Conservation (phyloP, 2,329 filamentous ascomycete species). For the Verticillium nonalfalfae region DNA sequence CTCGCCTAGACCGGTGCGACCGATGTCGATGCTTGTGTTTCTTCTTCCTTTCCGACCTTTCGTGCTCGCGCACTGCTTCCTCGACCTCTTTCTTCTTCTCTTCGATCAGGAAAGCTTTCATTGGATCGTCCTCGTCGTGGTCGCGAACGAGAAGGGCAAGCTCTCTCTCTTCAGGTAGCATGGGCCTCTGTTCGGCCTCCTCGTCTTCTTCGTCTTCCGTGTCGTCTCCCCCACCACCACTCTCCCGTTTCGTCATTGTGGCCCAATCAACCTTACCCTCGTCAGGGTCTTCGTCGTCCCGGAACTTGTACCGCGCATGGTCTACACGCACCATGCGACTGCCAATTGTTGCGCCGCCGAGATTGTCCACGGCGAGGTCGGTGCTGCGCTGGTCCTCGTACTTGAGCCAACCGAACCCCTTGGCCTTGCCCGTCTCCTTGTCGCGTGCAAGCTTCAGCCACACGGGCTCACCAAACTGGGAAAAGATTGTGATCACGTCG, state of each 20-base stretch:
- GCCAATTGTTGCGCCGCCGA: slow-evolving; percentile 78
- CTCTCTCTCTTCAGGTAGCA: slow-evolving; percentile 78
- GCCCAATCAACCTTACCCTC: slow-evolving; percentile 54
- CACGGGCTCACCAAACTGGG: slow-evolving; percentile 91
- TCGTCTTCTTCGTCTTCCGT: slow-evolving; percentile 37
- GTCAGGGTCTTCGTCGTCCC: slow-evolving; percentile 67
- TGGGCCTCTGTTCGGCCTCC: slow-evolving; percentile 42
- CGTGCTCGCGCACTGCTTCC: slow-evolving; percentile 54
- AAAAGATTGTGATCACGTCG: slow-evolving; percentile 94
- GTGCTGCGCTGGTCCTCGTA: slow-evolving; percentile 97
- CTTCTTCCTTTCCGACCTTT: slow-evolving; percentile 40
- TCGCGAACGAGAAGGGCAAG: slow-evolving; percentile 67
- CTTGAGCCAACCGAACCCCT: slow-evolving; percentile 93
- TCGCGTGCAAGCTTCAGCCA: slow-evolving; percentile 90
- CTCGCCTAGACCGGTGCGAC: slow-evolving; percentile 33
- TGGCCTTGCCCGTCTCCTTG: slow-evolving; percentile 92
- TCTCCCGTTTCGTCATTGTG: slow-evolving; percentile 48
- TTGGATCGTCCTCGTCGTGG: slow-evolving; percentile 93
- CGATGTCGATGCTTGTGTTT: slow-evolving; percentile 40
- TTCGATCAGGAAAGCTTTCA: slow-evolving; percentile 86
- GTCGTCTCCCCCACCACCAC: slow-evolving; percentile 37
- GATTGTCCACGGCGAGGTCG: slow-evolving; percentile 91
- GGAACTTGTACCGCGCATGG: slow-evolving; percentile 84
- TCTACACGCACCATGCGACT: slow-evolving; percentile 82
- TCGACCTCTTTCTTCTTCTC: slow-evolving; percentile 88